phyloP scores from a whole-genome alignment of 2,329 filamentous ascomycete species.

The Tolypocladium ophioglossoides region DNA sequence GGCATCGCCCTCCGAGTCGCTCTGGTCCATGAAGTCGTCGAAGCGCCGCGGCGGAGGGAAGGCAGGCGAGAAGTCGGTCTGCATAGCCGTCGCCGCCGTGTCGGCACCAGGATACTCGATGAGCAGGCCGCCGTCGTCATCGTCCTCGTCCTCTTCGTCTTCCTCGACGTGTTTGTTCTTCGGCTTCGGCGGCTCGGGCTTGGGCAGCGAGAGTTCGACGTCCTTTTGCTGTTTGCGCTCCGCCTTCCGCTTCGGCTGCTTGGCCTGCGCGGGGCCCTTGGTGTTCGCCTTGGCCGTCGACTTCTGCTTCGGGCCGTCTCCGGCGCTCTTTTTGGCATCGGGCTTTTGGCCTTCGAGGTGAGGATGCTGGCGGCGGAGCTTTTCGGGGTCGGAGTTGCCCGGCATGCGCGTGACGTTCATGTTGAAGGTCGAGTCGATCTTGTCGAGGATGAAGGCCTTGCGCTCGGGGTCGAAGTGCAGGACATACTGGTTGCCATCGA shows the following conservation, averaged over 20 bases:
- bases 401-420: slow-evolving; percentile 74
- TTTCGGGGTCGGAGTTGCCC: slow-evolving; percentile 50
- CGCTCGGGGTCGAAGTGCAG: slow-evolving; percentile 67
- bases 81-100: slow-evolving; percentile 22
- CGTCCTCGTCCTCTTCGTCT: slow-evolving; percentile 42
- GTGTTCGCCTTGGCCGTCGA: slow-evolving; percentile 10
- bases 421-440: slow-evolving; percentile 69
- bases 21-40: slow-evolving; percentile 40
- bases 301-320: slow-evolving; percentile 10
- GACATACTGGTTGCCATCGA: slow-evolving; percentile 47
- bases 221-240: slow-evolving; percentile 23
- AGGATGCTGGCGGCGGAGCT: slow-evolving; percentile 54
- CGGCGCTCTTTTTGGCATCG: slow-evolving; percentile 15
- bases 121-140: slow-evolving; percentile 45
- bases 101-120: slow-evolving; percentile 47
- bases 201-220: slow-evolving; percentile 22
- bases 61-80: slow-evolving; percentile 36
- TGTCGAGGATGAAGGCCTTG: slow-evolving; percentile 73
- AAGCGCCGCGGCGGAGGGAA: slow-evolving; percentile 38
- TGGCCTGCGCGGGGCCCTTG: slow-evolving; percentile 7
- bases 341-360: slow-evolving; percentile 39
- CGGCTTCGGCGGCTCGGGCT: slow-evolving; percentile 18
- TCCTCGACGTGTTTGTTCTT: slow-evolving; percentile 24
- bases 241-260: slow-evolving; percentile 14
- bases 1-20: slow-evolving; percentile 33